Percentiles rank a stretch among this genome's conserved stretches.
Evolutionary conservation across 305 asterid genomes (phyloP).

Genomic region (Fraxinus dipetala): DNA sequence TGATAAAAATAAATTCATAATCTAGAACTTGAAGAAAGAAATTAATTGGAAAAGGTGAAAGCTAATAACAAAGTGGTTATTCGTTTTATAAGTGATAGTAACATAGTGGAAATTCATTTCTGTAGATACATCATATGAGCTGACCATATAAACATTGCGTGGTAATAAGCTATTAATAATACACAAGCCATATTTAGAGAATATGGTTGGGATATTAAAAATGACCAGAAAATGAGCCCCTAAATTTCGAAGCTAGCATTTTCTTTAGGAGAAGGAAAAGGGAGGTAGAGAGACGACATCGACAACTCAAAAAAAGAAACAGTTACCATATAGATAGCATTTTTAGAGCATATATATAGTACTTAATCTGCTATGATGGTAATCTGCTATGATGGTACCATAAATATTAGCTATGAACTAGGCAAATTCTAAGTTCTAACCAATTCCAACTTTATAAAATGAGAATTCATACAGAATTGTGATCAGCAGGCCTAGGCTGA

Average conservation of each 20-base stretch:
- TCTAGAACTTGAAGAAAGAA: neutral
- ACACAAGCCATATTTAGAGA: neutral
- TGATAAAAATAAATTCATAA: neutral
- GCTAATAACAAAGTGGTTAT: neutral
- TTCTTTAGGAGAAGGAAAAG: neutral
- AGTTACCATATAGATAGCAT: neutral
- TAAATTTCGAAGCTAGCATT: neutral
- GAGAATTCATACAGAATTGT: slow-evolving; percentile 53
- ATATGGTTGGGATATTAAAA: neutral
- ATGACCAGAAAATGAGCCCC: neutral
- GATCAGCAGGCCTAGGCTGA: slow-evolving; percentile 94
- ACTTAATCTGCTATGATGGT: neutral
- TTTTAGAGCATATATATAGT: neutral
- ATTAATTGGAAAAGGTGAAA: neutral
- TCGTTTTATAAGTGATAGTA: neutral
- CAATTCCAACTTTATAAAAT: neutral
- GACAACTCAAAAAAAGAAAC: neutral
- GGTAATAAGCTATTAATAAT: neutral
- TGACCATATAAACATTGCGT: neutral
- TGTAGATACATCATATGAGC: neutral
- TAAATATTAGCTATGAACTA: neutral
- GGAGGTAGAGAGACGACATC: neutral
- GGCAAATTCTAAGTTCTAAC: neutral
- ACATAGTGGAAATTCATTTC: neutral
- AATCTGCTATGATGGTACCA: neutral